Evolutionary conservation across 2,329 filamentous ascomycete species (phyloP), one percentile per base, ranked within the genome.

Genomic region (Cercospora sojina): DNA sequence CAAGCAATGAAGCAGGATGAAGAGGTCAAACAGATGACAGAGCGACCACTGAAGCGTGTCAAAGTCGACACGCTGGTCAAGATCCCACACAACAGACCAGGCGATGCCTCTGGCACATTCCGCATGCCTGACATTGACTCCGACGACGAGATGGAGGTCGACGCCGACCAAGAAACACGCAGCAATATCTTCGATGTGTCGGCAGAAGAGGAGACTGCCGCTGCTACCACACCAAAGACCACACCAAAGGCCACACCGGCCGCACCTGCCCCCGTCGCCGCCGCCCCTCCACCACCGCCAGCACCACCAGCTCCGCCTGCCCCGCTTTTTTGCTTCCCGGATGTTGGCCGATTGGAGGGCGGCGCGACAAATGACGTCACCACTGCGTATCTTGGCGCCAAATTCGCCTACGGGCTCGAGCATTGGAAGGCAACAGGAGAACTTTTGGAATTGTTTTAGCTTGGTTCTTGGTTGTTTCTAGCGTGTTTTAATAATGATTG

Each of bases 101-200:
- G 74, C 29, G 75, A 77, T 20, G 55, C 71, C 3, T 59, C 47
- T n/a, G 69, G 70, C 32, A 76, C 72, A 12, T 77, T 76, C 70
- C 60, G 74, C 9, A 70, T 77, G 35, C 73, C 72, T 12, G 75
- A 77, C 10, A 59, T 66, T 16, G 74, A 77, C 62, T 71, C 67
- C 43, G 75, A 77, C 56, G 75, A 76, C 29, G 74, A 77, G 68
- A 77, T 77, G 70, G 74, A 76, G 65, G 74, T 77, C 59, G 73
- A 75, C 43, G 67, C 69, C 56, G 69, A 70, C 43, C 70, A 69
- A 13, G 65, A 70, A 23, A 59, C 67, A 20, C 43, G 67, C 8
- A 58, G 27, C 32, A 75, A 75, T 58, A 65, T 75, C 1, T 75
- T 75, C 58, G 67, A 67, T 13, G 38, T n/a, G n/a, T 64, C 65